Base-by-base conservation (phyloP, 768 basidiomycete species). In the Agrocybe pediades region DNA sequence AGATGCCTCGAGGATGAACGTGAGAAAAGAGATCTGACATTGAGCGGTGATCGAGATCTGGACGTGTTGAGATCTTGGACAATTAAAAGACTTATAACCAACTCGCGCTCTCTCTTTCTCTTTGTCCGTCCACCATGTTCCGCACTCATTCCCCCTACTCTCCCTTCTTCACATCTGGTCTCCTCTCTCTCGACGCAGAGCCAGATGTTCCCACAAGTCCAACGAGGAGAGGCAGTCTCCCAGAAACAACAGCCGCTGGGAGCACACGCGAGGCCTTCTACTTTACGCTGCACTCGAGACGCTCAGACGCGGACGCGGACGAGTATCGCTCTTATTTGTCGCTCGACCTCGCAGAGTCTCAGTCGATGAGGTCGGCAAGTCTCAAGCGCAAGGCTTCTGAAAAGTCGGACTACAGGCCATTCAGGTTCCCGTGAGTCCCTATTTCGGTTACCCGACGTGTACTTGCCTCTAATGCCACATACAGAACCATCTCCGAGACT, bases 81-180 rank as follows among this genome's bases (percentile, higher is more conserved):
- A 36, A 13, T 30, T 4, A 36, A 36, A 15, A 36, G n/a, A n/a
- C n/a, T n/a, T n/a, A n/a, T n/a, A n/a, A n/a, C n/a, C n/a, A 48
- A 45, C 46, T 27, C 19, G 19, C 23, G 39, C 21, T 2, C 13
- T 25, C 30, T 41, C 44, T 23, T 46, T 55, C 26, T 54, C 39
- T 57, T 39, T 51, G 23, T 40, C 9, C 17, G 13, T 41, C 44
- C 41, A 58, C 54, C 57, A 74, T 76, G 73, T 74, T 75, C 65
- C 59, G 59, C 61, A 63, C 71, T n/a, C 65, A 73, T 68, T 80
- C 76, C 19, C 78, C 72, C 54, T 86, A 87, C 59, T 85, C 83
- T 0, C 77, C 82, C 40, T 81, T 87, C 69, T 87, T 87, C 79
- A 87, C 81, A 3, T 80, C 78, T 3, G 85, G 85, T 40, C 74